These are phyloP conservation scores for Fragaria ananassa DNA, from an alignment of 306 rosid genomes.

Conservation along the genomic window DNA sequence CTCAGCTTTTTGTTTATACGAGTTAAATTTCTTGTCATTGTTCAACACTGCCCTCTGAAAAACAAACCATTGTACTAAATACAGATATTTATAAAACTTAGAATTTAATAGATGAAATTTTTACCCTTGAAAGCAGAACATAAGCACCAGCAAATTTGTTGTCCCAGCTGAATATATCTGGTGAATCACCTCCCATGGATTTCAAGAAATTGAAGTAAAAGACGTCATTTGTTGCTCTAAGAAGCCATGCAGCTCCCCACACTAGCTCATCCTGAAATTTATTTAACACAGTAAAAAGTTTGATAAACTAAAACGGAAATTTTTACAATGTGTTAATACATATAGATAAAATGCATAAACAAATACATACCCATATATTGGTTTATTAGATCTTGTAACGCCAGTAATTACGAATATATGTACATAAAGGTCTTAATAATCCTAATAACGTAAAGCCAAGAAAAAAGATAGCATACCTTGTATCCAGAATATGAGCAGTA, in stretches of 20 bases:
- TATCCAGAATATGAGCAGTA: constrained; percentile 94
- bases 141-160: constrained; percentile 91
- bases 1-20: constrained; percentile 69
- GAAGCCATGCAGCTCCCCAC: constrained; percentile 96
- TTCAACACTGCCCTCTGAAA: constrained; percentile 55
- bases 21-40: constrained; percentile 60
- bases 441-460: not conserved
- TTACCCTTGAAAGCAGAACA: constrained; percentile 82
- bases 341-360: no score
- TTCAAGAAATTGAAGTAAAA: constrained; percentile 56
- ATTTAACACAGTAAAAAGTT: not conserved
- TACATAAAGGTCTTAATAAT: no score
- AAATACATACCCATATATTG: no score
- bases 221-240: constrained; percentile 71
- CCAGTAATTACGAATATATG: no score
- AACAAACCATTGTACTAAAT: not conserved
- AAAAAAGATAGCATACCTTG: constrained; percentile 38
- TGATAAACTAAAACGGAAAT: not conserved
- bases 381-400: not conserved
- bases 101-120: not conserved
- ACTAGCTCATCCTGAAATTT: constrained; percentile 67
- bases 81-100: not conserved
- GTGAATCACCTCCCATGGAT: constrained; percentile 64
- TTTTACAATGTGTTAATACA: no score
- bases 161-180: constrained; percentile 93